A percentile compares a stretch with the other conserved stretches of the same genome.
Evolutionary conservation across 805 yeast species (phyloP).

Genomic region (Starmerella riodocensis): DNA sequence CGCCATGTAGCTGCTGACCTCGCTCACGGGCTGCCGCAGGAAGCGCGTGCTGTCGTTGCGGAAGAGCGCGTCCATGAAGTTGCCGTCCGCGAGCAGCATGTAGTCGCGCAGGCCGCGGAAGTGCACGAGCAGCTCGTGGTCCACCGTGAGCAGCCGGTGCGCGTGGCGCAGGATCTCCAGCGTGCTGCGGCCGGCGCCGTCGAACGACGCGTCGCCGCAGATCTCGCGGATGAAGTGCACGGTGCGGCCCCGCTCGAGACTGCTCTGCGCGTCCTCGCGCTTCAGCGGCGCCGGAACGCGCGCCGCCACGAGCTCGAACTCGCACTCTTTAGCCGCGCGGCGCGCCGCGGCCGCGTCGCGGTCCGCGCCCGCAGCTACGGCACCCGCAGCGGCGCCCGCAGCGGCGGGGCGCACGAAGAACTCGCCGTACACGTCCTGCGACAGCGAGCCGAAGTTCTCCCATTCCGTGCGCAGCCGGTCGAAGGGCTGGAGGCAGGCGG

Average conservation of each 20-base stretch:
- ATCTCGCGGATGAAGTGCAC: constrained; percentile 47
- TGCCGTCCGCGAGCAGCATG: constrained; percentile 64
- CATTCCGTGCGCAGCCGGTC: constrained; percentile 47
- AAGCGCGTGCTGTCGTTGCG: constrained; percentile 12
- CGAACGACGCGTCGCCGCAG: constrained; percentile 43
- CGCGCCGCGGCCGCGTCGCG: background rate
- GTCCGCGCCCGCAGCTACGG: too few relatives aligned
- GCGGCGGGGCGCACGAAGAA: constrained; percentile 38
- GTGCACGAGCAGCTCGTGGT: constrained; percentile 40
- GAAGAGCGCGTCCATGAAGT: constrained; percentile 59
- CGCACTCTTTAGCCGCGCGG: constrained; percentile 15
- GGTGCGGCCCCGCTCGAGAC: constrained; percentile 51
- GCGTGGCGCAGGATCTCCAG: constrained; percentile 41
- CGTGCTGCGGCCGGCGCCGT: constrained; percentile 62
- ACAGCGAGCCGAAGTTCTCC: constrained; percentile 54
- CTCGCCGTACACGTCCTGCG: constrained; percentile 38
- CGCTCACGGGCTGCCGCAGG: constrained; percentile 5
- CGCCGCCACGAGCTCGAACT: constrained; percentile 19
- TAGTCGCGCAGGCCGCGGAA: constrained; percentile 51
- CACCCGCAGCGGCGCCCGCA: too few relatives aligned
- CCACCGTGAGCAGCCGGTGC: constrained; percentile 36
- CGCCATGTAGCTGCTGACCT: constrained; percentile 7
- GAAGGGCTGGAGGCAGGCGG: constrained; percentile 44
- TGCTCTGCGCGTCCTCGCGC: constrained; percentile 21
- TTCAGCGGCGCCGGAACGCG: constrained; percentile 32